Evolutionary conservation across 306 rosid genomes (phyloP), one percentile per base, ranked within the genome.

Genomic region (Prunus dulcis): DNA sequence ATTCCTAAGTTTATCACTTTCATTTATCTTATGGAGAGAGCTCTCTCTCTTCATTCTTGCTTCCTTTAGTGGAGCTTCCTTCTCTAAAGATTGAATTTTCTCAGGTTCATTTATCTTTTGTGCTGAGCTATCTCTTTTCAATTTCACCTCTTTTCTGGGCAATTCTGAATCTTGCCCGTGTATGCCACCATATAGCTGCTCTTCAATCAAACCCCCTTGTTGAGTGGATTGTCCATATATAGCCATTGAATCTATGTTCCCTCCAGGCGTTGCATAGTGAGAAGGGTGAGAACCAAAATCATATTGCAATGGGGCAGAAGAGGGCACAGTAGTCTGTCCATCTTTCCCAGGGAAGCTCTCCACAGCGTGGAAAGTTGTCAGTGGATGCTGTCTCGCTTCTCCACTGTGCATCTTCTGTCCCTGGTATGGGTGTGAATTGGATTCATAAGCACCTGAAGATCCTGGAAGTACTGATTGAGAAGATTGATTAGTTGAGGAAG

Each of bases 391-490:
- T 75, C 80, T 77, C 66, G 83, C 64, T 74, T 86, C 96, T 60
- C 53, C 87, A 62, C 76, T 84, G 67, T 80, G 87, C 75, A 63
- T 38, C 75, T 57, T 79, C 30, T 70, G 88, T 78, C 85, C 89
- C 69, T 75, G 81, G 66, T 77, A 83, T 81, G 79, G 81, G 60
- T 79, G 79, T 20, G 86, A 71, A 70, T 79, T 83, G 67, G 82
- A 82, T 76, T 83, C 91, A 80, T 81, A 81, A 41, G 90, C 85
- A 81, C 66, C 79, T 65, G 93, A 77, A 61, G 85, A 78, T 73
- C 82, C 76, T 71, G 89, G 87, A 73, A 78, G 60, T 77, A 38
- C 43, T 23, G 86, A 82, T 76, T 87, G 86, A 14, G 93, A 80
- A 70, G 89, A 74, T 75, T 72, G 92, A 79, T 61, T 28, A 46